phyloP scores from a whole-genome alignment of 306 rosid genomes.

The Prunus mume region DNA sequence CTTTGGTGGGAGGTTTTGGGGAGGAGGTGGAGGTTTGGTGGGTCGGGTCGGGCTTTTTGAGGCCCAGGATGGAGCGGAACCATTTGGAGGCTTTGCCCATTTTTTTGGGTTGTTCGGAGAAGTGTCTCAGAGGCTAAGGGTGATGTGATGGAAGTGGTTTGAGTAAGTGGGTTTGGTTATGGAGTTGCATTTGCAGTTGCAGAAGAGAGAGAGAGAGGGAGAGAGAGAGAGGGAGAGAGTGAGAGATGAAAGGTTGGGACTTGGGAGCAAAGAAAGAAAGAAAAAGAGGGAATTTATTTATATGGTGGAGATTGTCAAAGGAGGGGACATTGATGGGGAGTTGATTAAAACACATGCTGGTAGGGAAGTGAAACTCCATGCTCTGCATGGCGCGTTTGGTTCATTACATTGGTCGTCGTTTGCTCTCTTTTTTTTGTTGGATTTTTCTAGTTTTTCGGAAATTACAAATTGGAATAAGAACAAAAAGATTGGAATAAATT shows the following conservation, averaged over 20 bases:
- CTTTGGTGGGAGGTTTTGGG: constrained; percentile 36
- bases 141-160: neutral
- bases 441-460: neutral
- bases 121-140: neutral
- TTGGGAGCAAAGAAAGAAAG: neutral
- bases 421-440: neutral
- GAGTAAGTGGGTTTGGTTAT: constrained; percentile 1
- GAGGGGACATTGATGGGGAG: neutral
- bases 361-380: neutral
- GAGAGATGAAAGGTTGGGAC: neutral
- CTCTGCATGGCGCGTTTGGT: neutral
- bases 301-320: constrained; percentile 10
- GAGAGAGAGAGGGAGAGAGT: neutral
- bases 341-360: neutral
- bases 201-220: neutral
- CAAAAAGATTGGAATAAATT: neutral
- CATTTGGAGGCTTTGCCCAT: constrained; percentile 85
- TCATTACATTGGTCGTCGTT: neutral
- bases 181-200: constrained; percentile 23
- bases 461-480: neutral
- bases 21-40: constrained; percentile 5
- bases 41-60: constrained; percentile 28
- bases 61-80: constrained; percentile 65
- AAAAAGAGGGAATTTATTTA: constrained; percentile 1
- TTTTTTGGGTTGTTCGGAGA: neutral